These are phyloP conservation scores for Gremmenia infestans DNA, from an alignment of 2,329 filamentous ascomycete species.

Conservation along the genomic window DNA sequence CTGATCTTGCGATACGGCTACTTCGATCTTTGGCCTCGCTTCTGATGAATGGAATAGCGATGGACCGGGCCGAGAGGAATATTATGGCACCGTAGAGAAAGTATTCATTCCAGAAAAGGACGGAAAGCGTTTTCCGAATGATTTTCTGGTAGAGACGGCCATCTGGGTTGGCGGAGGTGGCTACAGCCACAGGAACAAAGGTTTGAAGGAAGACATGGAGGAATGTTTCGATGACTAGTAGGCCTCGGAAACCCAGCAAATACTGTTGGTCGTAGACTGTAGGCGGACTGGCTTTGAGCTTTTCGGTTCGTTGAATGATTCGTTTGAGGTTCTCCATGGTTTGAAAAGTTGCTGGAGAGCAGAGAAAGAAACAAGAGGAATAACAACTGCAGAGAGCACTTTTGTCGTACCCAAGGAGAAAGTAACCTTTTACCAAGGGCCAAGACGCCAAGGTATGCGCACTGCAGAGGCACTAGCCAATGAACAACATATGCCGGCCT, in stretches of 20 bases:
- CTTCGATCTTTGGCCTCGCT: conserved; percentile 9
- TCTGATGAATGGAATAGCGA: conserved; percentile 38
- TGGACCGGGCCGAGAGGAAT: conserved; percentile 39
- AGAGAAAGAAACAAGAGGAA: background rate
- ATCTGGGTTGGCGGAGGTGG: conserved; percentile 31
- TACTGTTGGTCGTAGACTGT: conserved; percentile 23
- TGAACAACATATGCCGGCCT: too few relatives aligned
- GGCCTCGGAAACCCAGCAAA: conserved; percentile 39
- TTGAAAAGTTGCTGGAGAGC: background rate
- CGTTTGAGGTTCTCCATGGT: background rate
- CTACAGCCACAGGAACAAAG: conserved; percentile 39
- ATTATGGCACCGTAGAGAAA: conserved; percentile 43
- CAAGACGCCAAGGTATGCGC: too few relatives aligned
- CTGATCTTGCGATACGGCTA: background rate
- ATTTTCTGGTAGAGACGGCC: conserved; percentile 37
- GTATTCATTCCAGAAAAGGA: conserved; percentile 41
- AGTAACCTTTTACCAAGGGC: too few relatives aligned
- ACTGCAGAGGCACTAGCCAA: too few relatives aligned
- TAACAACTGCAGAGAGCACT: too few relatives aligned
- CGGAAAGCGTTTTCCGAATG: conserved; percentile 40
- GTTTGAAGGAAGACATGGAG: conserved; percentile 41
- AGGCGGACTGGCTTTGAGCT: conserved; percentile 6
- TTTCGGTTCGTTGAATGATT: background rate
- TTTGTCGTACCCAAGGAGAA: too few relatives aligned
- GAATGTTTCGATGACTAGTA: conserved; percentile 40